These are phyloP conservation scores for Aschersonia sp. DNA, from an alignment of 2,329 filamentous ascomycete genomes.

Conservation along the genomic window DNA sequence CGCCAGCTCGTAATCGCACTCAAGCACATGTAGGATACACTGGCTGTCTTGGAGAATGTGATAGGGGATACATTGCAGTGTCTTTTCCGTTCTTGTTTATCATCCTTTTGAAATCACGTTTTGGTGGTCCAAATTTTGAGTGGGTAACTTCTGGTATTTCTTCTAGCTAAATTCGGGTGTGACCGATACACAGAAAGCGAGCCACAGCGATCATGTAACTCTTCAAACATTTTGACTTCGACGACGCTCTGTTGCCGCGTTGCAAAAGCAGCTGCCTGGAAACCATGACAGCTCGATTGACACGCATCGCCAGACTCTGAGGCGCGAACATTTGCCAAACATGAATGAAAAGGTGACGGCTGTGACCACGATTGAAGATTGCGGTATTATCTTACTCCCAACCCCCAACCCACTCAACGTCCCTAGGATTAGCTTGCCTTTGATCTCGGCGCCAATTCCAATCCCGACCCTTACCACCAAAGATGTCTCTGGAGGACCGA, in stretches of 20 bases:
- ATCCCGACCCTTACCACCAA: conserved; percentile 43
- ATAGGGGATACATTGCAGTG: no score
- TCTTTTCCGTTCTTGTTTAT: no score
- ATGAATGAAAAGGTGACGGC: conserved; percentile 8
- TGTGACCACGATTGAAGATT: conserved; percentile 46
- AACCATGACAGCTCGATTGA: no score
- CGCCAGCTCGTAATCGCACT: no score
- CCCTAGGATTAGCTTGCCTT: conserved; percentile 52
- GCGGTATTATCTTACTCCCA: conserved; percentile 50
- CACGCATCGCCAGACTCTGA: no score
- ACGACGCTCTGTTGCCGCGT: no score
- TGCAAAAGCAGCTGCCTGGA: no score
- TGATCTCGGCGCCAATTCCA: conserved; percentile 46
- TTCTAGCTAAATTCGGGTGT: conserved; percentile 22
- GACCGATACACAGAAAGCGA: conserved; percentile 54
- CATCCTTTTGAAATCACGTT: no score
- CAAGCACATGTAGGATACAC: no score
- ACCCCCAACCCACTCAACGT: conserved; percentile 90
- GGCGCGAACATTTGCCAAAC: neutral
- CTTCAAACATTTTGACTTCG: no score
- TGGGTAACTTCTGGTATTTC: conserved; percentile 56
- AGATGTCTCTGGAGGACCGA: conserved; percentile 29
- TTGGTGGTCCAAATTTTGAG: conserved; percentile 20
- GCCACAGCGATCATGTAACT: conserved; percentile 15
- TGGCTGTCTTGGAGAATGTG: no score